A percentile compares a stretch with the other conserved stretches of the same genome.
These are phyloP conservation scores for Camelina hispida DNA, from an alignment of 345 rosid genomes.

Conservation along the genomic window DNA sequence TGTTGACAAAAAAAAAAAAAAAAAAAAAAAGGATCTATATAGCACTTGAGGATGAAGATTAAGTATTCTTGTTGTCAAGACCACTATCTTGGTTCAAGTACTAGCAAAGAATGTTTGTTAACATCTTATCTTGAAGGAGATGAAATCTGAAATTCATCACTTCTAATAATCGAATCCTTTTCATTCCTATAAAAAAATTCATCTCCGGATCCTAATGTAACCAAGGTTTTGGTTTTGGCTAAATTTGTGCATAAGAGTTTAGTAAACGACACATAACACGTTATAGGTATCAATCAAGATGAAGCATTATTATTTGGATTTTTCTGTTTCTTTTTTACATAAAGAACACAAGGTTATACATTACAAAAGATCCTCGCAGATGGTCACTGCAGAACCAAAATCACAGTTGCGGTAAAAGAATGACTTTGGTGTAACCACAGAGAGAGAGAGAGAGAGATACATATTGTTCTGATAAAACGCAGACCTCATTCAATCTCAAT, in stretches of 20 bases:
- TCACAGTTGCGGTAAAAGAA: not conserved
- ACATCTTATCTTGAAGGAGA: not conserved
- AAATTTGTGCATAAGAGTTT: not conserved
- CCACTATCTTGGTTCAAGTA: not conserved
- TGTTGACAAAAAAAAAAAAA: no score
- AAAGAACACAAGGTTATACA: slow-evolving; percentile 1
- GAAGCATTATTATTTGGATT: not conserved
- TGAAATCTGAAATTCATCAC: not conserved
- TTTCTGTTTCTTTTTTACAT: slow-evolving; percentile 7
- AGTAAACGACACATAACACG: not conserved
- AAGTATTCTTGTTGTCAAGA: not conserved
- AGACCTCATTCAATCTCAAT: slow-evolving; percentile 43
- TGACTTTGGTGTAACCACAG: not conserved
- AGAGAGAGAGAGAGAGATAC: not conserved
- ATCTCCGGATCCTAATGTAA: not conserved
- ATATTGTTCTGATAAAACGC: not conserved
- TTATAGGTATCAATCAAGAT: not conserved
- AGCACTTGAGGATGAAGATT: not conserved
- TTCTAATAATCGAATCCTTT: no score
- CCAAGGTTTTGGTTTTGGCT: not conserved
- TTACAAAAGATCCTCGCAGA: slow-evolving; percentile 7
- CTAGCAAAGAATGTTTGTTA: not conserved
- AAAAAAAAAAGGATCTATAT: no score
- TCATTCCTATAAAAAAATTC: not conserved
- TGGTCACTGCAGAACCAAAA: slow-evolving; percentile 19